Base-by-base conservation (phyloP, 2,329 filamentous ascomycete species). In the Fusarium algeriense region DNA sequence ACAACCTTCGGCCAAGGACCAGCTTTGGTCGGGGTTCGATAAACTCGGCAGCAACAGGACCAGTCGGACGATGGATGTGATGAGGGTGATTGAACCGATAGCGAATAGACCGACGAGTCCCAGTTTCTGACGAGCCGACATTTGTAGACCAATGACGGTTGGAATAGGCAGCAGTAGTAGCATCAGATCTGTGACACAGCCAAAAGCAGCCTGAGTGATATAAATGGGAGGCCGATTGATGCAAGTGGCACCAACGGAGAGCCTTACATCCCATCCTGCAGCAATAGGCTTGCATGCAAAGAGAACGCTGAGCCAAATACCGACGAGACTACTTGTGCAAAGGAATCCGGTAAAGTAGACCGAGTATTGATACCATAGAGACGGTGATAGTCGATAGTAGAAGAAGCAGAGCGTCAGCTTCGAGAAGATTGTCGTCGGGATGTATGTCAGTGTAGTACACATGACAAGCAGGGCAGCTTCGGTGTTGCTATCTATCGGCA, bases 341-440 rank as follows among this genome's bases (percentile, higher is more conserved):
- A 65, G 6, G 2, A 65, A 44, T 10, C 35, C 62, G 1, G 62
- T 65, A 1, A 65, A 48, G 1, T 49, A 64, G 3, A 65, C 62
- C 10, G 62, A 58, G 12, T 65, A 58, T 38, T 58, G 62, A 7
- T 65, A 65, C 62, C 62, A 65, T 0, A 32, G 8, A 7, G 62
- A 64, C 2, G 62, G 62, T 8, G 62, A 65, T 3, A 65, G 62
- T 10, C 62, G 62, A 6, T 44, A 65, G 7, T 65, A 65, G 15
- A 65, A 65, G 44, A 65, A 65, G 60, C 62, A 65, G 7, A 65
- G 50, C 4, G 60, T 65, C 6, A 65, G 12, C 15, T 65, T 65
- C 0, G 62, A 64, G 4, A 65, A 50, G 1, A 65, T 65, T 2
- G 62, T 65, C 37, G 62, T 65, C 14, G 62, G 62, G 11, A 65